A percentile compares a stretch with the other conserved stretches of the same genome.
Conservation (phyloP, 805 yeast genomes). For the Priceomyces melissophilus region DNA sequence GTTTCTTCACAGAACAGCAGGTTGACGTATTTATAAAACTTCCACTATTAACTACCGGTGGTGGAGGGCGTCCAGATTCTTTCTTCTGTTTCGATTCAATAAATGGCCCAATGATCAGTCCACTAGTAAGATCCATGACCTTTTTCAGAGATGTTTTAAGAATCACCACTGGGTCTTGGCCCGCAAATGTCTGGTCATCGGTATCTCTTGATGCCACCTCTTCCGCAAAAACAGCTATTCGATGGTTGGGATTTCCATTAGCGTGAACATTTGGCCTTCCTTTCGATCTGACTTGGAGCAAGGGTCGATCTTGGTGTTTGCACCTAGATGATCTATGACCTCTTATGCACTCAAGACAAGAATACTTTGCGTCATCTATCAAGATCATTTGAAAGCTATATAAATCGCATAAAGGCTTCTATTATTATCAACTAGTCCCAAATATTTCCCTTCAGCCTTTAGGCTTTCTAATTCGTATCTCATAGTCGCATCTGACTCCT, state of each 20-base stretch:
- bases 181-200: background rate
- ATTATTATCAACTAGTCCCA: too few species aligned
- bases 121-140: slow-evolving; percentile 34
- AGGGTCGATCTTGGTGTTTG: slow-evolving; percentile 72
- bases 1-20: slow-evolving; percentile 26
- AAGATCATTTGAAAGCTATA: slow-evolving; percentile 53
- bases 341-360: slow-evolving; percentile 83
- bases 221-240: slow-evolving; percentile 60
- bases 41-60: slow-evolving; percentile 24
- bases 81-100: slow-evolving; percentile 12
- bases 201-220: slow-evolving; percentile 17
- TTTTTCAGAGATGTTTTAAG: slow-evolving; percentile 37
- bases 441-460: too few species aligned
- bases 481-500: too few species aligned
- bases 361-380: slow-evolving; percentile 74
- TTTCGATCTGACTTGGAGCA: slow-evolving; percentile 83
- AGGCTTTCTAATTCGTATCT: too few species aligned
- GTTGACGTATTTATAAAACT: slow-evolving; percentile 32
- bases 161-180: slow-evolving; percentile 25
- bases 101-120: slow-evolving; percentile 40
- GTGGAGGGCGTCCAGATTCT: slow-evolving; percentile 14
- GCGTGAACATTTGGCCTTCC: slow-evolving; percentile 76
- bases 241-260: slow-evolving; percentile 45
- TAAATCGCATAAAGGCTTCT: too few species aligned
- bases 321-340: slow-evolving; percentile 92